These are phyloP conservation scores for Ascochyta clinopodiicola DNA, from an alignment of 2,329 filamentous ascomycete genomes.

Conservation along the genomic window DNA sequence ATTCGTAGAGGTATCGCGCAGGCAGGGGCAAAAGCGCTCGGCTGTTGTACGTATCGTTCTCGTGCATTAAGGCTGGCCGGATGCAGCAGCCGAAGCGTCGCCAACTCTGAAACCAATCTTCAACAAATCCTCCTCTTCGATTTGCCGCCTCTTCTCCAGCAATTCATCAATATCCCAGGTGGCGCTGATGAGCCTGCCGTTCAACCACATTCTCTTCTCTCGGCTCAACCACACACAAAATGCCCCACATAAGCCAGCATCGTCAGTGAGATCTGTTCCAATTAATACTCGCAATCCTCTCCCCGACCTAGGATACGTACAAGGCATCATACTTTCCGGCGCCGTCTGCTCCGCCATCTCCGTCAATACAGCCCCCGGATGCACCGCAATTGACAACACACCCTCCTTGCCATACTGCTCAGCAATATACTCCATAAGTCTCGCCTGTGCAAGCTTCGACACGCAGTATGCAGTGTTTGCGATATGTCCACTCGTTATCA, in stretches of 20 bases:
- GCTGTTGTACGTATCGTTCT: neutral
- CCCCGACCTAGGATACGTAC: slow-evolving; percentile 20
- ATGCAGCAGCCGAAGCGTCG: neutral
- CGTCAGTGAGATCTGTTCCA: slow-evolving; percentile 35
- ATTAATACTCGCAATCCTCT: neutral
- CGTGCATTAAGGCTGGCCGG: neutral
- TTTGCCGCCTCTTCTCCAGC: slow-evolving; percentile 23
- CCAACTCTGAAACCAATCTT: slow-evolving; percentile 36
- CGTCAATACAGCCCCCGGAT: slow-evolving; percentile 41
- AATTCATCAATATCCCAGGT: slow-evolving; percentile 43
- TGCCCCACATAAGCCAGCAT: slow-evolving; percentile 38
- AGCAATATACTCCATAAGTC: slow-evolving; percentile 34
- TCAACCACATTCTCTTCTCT: slow-evolving; percentile 42
- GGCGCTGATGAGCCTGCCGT: slow-evolving; percentile 35
- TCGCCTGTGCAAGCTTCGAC: slow-evolving; percentile 38
- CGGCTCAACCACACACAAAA: slow-evolving; percentile 43
- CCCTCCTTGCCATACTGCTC: slow-evolving; percentile 36
- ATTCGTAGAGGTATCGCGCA: neutral
- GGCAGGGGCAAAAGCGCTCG: neutral
- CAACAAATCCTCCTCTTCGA: slow-evolving; percentile 35
- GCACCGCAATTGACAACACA: slow-evolving; percentile 34
- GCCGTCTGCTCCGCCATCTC: slow-evolving; percentile 34
- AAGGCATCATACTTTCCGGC: slow-evolving; percentile 35
- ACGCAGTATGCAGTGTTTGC: slow-evolving; percentile 48
- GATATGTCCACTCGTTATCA: slow-evolving; percentile 48